Conservation (phyloP, 768 basidiomycete species). For the Mycena sanguinolenta region DNA sequence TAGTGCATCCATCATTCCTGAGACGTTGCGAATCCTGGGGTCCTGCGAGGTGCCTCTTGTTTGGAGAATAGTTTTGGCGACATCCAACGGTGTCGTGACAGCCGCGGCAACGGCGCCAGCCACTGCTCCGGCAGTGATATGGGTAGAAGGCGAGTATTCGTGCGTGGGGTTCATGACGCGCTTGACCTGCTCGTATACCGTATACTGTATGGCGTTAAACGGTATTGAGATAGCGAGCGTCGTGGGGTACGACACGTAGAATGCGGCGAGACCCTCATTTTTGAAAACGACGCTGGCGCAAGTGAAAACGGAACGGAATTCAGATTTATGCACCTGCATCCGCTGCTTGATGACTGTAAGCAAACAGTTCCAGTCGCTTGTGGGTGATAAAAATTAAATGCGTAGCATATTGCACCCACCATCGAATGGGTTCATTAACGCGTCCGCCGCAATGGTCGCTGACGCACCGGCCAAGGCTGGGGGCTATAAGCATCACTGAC, state of each 20-base stretch:
- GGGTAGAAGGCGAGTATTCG: conserved; percentile 92
- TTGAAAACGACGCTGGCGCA: conserved; percentile 89
- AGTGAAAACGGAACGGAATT: conserved; percentile 88
- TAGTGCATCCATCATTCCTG: conserved; percentile 90
- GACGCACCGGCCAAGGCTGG: conserved; percentile 92
- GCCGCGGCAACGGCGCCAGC: conserved; percentile 96
- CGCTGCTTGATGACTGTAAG: conserved; percentile 95
- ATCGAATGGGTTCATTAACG: conserved; percentile 99
- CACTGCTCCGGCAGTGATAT: conserved; percentile 91
- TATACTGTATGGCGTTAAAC: conserved; percentile 98
- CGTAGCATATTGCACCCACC: conserved; percentile 66
- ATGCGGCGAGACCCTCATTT: conserved; percentile 89
- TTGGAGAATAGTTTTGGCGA: conserved; percentile 97
- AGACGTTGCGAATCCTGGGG: conserved; percentile 83
- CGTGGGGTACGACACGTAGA: conserved; percentile 99
- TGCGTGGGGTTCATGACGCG: conserved; percentile 85
- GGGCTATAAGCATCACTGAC: conserved; percentile 24
- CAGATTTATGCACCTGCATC: conserved; percentile 97
- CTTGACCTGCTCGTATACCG: conserved; percentile 96
- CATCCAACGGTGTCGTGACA: conserved; percentile 96
- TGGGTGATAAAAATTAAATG: conserved; percentile 30
- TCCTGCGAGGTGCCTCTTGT: conserved; percentile 94
- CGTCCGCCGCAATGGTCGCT: conserved; percentile 95
- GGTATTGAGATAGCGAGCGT: conserved; percentile 97
- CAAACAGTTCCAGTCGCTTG: conserved; percentile 34